Conservation (phyloP, 2,329 filamentous ascomycete species). For the Bipolaris sorokiniana region DNA sequence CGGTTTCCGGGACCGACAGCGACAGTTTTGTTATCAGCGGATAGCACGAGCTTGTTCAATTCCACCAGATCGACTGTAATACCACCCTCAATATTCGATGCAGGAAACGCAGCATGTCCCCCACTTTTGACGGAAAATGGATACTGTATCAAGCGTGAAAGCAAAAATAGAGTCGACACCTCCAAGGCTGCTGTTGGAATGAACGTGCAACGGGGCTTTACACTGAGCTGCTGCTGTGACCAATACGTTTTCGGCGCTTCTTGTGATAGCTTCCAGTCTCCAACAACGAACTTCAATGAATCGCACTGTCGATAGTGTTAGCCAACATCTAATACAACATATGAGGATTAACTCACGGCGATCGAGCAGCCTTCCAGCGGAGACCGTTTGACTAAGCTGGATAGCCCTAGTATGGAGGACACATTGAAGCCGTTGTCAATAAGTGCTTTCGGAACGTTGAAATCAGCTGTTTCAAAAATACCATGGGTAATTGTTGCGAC, state of each 20-base stretch:
- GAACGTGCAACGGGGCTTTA: conserved; percentile 23
- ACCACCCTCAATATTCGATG: conserved; percentile 51
- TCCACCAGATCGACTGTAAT: conserved; percentile 52
- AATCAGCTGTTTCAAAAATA: conserved; percentile 24
- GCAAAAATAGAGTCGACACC: conserved; percentile 20
- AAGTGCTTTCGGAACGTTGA: conserved; percentile 30
- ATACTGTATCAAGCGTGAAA: conserved; percentile 31
- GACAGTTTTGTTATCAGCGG: conserved; percentile 31
- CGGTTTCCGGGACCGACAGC: conserved; percentile 41
- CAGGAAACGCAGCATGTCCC: conserved; percentile 50
- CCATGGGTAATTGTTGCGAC: background rate
- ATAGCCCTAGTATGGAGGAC: conserved; percentile 20
- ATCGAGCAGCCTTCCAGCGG: conserved; percentile 18
- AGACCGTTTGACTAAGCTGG: conserved; percentile 1
- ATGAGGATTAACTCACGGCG: conserved; percentile 23
- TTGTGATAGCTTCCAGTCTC: conserved; percentile 13
- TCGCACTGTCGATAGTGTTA: conserved; percentile 24
- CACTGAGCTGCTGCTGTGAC: conserved; percentile 20
- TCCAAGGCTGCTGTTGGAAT: conserved; percentile 17
- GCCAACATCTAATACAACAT: background rate
- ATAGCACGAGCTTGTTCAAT: conserved; percentile 36
- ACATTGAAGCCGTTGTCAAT: conserved; percentile 26
- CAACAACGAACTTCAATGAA: conserved; percentile 27
- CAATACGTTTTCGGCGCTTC: conserved; percentile 17
- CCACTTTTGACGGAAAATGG: conserved; percentile 54